These are phyloP conservation scores for Helicostylum pulchrum DNA, from an alignment of 192 early-diverging fungal species.

Conservation along the genomic window DNA sequence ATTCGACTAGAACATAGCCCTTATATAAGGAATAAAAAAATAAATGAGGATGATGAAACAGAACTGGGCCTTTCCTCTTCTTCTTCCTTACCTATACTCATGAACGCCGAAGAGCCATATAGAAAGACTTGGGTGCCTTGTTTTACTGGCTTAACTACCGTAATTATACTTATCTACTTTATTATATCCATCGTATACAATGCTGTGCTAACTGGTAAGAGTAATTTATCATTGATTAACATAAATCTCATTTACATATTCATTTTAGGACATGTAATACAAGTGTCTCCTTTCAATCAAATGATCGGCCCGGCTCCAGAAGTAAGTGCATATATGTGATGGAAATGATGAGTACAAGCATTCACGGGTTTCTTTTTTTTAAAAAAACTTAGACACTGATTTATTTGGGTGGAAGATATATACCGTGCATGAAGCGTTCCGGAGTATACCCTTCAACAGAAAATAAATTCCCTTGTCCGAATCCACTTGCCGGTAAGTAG, in stretches of 20 bases:
- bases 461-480: not conserved
- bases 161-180: not conserved
- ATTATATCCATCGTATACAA: not conserved
- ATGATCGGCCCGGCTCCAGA: constrained; percentile 1
- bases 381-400: not conserved
- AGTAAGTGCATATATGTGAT: not conserved
- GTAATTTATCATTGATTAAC: too few relatives aligned
- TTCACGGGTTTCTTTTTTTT: not conserved
- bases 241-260: not conserved
- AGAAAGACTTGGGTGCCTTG: not conserved
- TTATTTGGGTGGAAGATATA: not conserved
- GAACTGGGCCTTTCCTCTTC: too few relatives aligned
- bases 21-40: too few relatives aligned
- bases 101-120: too few relatives aligned
- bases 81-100: too few relatives aligned
- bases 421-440: not conserved
- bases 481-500: not conserved
- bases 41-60: too few relatives aligned
- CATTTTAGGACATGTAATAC: not conserved
- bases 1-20: too few relatives aligned
- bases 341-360: not conserved
- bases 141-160: not conserved
- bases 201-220: not conserved
- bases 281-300: not conserved
- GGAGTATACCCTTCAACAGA: not conserved